Percentiles rank a stretch among this genome's conserved stretches.
phyloP scores from a whole-genome alignment of 2,329 filamentous ascomycete species.

The Talaromyces sp. region DNA sequence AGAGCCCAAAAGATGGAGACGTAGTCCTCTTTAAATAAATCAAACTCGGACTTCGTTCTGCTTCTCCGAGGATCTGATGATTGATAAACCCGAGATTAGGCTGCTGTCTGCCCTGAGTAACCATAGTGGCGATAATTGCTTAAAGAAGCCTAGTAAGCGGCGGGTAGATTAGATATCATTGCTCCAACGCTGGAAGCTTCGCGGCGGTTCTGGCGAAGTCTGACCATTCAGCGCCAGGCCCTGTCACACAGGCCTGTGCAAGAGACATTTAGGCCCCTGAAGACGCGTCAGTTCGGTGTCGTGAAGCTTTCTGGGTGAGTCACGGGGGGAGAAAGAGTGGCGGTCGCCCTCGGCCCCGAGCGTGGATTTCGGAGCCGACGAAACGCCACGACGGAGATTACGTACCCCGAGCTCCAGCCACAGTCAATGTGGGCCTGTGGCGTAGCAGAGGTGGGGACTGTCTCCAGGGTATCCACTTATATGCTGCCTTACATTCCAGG shows the following conservation, averaged over 20 bases:
- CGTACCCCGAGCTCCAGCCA: neutral
- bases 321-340: neutral
- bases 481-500: no score
- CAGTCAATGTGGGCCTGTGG: neutral
- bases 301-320: neutral
- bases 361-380: neutral
- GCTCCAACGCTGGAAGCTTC: slow-evolving; percentile 9
- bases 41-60: neutral
- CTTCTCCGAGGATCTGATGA: neutral
- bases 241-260: neutral
- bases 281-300: neutral
- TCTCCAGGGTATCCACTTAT: no score
- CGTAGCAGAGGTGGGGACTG: neutral
- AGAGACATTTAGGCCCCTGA: neutral
- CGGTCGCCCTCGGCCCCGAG: neutral
- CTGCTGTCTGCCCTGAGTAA: neutral
- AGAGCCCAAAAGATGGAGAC: neutral
- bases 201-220: neutral
- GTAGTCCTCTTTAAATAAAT: neutral
- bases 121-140: slow-evolving; percentile 7
- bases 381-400: neutral
- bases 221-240: neutral
- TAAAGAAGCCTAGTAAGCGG: neutral
- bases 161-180: neutral
- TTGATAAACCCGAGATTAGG: neutral